Base-by-base conservation (phyloP, 2,329 filamentous ascomycete species). In the Apiospora marii region DNA sequence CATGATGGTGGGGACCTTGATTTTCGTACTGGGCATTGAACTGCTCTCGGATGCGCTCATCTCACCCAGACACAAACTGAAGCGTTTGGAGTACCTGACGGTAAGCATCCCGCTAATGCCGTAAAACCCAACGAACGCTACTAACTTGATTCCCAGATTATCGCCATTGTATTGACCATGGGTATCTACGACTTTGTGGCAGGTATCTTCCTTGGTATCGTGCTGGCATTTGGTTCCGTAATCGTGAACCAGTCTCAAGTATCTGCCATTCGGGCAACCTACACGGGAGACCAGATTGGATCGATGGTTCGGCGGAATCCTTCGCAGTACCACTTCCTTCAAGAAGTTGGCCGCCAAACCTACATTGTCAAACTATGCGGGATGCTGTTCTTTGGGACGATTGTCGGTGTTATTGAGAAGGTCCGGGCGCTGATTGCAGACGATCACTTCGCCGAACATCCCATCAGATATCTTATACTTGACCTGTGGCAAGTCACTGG, bases 371-470 rank as follows among this genome's bases (percentile, higher is more conserved):
- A 98, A 82, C 88, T 99, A 22, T 92, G 93, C 0, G 96, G 96
- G 0, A 98, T 96, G 79, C 89, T 99, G n/a, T 99, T 99, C 86
- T 99, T 99, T 77, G 96, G 96, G 22, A 98, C 95, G 3, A 98
- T 99, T 75, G 96, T 98, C 70, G 94, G 94, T 68, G 96, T 99
- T 0, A 96, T 99, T 82, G 93, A 94, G 74, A 93, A 93, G 75
- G 95, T 98, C 74, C 90, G 95, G 30, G 90, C 88, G 4, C 85
- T 98, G 44, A 92, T 98, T 67, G 92, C 95, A 41, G 94, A 97
- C 43, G 92, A 96, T 74, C 89, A 91, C 2, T 98, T 98, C 80
- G 85, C 87, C 37, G 86, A 90, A 75, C 89, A 92, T 70, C 95
- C 96, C 0, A 96, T 98, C 80, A 92, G 94, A 76, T 99, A 95